Conservation (phyloP, 176 grass and related monocot species). For the Melocanna baccifera region DNA sequence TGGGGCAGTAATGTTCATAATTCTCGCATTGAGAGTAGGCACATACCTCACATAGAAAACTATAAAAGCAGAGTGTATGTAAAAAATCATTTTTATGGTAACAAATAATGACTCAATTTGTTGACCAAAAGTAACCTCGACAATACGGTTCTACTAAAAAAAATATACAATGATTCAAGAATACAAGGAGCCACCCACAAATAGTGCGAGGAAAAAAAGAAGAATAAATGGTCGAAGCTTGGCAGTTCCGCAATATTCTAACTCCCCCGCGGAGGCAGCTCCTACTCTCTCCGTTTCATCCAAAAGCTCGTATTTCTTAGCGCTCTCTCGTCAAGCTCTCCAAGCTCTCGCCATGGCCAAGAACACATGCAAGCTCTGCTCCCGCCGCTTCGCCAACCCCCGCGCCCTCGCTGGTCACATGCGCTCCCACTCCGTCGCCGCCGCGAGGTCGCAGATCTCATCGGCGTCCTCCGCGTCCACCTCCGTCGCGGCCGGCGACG, state of each 20-base stretch:
- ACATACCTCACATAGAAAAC: not conserved
- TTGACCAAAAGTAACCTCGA: not conserved
- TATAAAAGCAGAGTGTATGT: not conserved
- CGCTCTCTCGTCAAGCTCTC: conserved; percentile 28
- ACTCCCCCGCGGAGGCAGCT: conserved; percentile 33
- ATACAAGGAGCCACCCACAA: conserved; percentile 20
- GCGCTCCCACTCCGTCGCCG: conserved; percentile 59
- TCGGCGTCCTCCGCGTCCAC: conserved; percentile 48
- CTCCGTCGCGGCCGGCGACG: conserved; percentile 24
- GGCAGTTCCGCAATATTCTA: conserved; percentile 50
- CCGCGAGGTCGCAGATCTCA: conserved; percentile 44
- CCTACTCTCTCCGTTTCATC: conserved; percentile 15
- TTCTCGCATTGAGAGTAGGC: not conserved
- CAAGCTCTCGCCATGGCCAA: conserved; percentile 57
- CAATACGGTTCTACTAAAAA: not conserved
- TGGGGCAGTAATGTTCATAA: not conserved
- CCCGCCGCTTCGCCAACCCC: conserved; percentile 63
- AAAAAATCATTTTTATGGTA: conserved; percentile 17
- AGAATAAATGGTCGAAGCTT: conserved; percentile 44
- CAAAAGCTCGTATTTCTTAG: conserved; percentile 42
- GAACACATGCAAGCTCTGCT: conserved; percentile 68
- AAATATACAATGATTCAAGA: not conserved
- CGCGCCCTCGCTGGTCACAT: conserved; percentile 72
- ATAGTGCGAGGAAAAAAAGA: not conserved
- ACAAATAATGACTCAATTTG: conserved; percentile 8